phyloP scores from a whole-genome alignment of 257 asterid genomes.

The Rehmannia glutinosa region DNA sequence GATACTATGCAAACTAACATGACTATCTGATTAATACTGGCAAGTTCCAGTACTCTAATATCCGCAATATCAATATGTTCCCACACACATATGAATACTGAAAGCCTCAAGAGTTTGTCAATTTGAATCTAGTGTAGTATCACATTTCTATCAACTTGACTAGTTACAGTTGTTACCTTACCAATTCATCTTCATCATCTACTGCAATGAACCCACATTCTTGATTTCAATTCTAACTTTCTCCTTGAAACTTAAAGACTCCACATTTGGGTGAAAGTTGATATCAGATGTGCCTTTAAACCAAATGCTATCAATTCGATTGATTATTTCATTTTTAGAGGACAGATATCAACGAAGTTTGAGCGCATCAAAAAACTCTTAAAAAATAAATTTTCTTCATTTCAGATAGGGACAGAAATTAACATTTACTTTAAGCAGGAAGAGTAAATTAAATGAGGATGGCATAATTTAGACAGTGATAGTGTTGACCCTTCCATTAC shows the following conservation, averaged over 20 bases:
- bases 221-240: neutral
- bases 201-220: neutral
- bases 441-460: neutral
- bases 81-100: too few relatives aligned
- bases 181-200: neutral
- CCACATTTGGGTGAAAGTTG: neutral
- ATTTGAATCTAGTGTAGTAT: neutral
- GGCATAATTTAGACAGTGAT: neutral
- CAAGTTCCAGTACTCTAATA: too few relatives aligned
- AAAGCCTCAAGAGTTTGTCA: too few relatives aligned
- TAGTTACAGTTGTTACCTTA: conserved; percentile 1
- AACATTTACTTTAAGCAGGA: neutral
- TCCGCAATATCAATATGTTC: too few relatives aligned
- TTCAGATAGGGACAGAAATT: neutral
- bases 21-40: neutral
- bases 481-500: neutral
- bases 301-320: neutral
- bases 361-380: too few relatives aligned
- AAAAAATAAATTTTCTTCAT: too few relatives aligned
- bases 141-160: neutral
- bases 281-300: neutral
- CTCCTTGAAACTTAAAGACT: neutral
- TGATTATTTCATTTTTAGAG: too few relatives aligned
- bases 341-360: too few relatives aligned
- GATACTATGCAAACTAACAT: too few relatives aligned